These are phyloP conservation scores for Mucor mucedo DNA, from an alignment of 371 early-diverging fungal genomes.

Conservation along the genomic window DNA sequence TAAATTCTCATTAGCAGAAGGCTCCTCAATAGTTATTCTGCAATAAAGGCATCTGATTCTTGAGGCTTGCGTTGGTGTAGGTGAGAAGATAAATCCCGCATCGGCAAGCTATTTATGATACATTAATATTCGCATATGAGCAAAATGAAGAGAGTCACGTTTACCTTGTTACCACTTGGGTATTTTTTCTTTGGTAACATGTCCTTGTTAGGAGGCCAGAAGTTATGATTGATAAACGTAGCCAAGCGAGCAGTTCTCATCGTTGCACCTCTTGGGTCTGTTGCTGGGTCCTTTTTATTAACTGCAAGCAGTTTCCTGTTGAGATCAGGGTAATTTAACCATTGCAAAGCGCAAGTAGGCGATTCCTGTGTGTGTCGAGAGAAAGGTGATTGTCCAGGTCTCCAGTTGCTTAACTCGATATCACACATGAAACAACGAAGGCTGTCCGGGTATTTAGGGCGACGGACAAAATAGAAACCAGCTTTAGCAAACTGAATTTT, in stretches of 20 bases:
- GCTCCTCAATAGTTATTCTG: conserved; percentile 9
- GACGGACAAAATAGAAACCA: conserved; percentile 36
- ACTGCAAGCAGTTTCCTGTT: neutral
- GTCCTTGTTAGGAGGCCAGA: conserved; percentile 36
- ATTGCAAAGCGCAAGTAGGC: conserved; percentile 34
- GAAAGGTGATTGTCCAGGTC: conserved; percentile 25
- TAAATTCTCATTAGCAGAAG: conserved; percentile 13
- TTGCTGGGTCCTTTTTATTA: conserved; percentile 2
- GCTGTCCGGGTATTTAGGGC: conserved; percentile 19
- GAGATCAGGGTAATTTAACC: conserved; percentile 31
- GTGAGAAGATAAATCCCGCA: conserved; percentile 40
- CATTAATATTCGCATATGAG: neutral
- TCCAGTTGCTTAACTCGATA: conserved; percentile 38
- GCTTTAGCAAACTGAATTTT: conserved; percentile 36
- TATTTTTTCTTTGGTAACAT: conserved; percentile 1
- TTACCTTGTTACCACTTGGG: conserved; percentile 25
- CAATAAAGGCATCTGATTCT: conserved; percentile 40
- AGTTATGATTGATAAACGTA: conserved; percentile 32
- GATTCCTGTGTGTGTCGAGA: conserved; percentile 33
- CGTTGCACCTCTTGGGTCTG: conserved; percentile 4
- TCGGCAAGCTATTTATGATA: conserved; percentile 31
- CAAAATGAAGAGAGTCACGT: neutral
- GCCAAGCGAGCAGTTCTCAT: conserved; percentile 33
- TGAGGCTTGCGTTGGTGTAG: conserved; percentile 16
- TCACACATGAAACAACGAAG: conserved; percentile 43